A percentile compares a stretch with the other conserved stretches of the same genome.
Conservation (phyloP, 1,284 basidiomycete species). For the Cutaneotrichosporon curvatum region DNA sequence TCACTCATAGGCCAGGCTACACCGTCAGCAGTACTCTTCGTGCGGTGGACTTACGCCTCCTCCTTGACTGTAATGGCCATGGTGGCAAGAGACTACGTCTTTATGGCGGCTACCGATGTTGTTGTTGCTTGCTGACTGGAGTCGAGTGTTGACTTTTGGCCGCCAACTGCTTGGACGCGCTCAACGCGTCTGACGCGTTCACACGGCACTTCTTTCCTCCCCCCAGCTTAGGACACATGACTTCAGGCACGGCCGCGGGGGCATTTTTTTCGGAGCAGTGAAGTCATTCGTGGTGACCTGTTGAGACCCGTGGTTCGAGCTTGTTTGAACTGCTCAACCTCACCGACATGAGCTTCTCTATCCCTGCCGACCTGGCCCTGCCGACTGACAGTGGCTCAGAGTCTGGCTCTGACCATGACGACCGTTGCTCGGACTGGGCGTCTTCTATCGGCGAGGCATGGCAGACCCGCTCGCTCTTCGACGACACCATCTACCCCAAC, state of each 20-base stretch:
- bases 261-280: conserved; percentile 5
- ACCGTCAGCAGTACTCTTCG: background rate
- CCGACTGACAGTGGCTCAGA: conserved; percentile 18
- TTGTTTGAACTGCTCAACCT: background rate
- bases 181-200: background rate
- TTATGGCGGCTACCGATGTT: background rate
- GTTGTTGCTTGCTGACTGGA: background rate
- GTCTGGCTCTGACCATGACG: conserved; percentile 17
- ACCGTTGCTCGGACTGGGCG: conserved; percentile 40
- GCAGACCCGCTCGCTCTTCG: conserved; percentile 70
- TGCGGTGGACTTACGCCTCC: conserved; percentile 5
- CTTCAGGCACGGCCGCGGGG: background rate
- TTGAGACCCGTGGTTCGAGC: background rate
- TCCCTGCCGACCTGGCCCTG: conserved; percentile 13
- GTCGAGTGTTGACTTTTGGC: background rate
- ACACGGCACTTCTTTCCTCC: background rate
- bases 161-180: background rate
- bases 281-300: background rate
- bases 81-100: background rate
- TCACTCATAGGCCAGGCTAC: background rate
- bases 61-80: conserved; percentile 10
- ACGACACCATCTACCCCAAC: conserved; percentile 57
- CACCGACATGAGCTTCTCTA: conserved; percentile 14
- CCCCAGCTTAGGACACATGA: conserved; percentile 1
- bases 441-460: conserved; percentile 35